Evolutionary conservation across 1,284 basidiomycete genomes (phyloP).

Genomic region (Taiwanofungus camphoratus): DNA sequence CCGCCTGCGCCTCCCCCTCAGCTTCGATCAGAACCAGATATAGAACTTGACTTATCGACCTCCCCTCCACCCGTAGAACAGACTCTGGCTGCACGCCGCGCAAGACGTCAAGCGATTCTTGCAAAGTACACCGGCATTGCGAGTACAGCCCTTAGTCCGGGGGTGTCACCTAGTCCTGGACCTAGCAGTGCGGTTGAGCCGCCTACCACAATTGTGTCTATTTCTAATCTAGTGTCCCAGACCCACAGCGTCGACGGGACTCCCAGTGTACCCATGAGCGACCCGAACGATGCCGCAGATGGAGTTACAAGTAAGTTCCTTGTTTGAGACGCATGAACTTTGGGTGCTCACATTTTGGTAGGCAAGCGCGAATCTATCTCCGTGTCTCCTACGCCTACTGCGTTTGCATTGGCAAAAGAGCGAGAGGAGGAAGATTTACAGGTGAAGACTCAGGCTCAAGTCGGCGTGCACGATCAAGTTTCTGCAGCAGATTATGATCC

Average conservation of each 20-base stretch:
- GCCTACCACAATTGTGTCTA: conserved; percentile 48
- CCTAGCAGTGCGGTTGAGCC: conserved; percentile 69
- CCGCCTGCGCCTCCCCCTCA: conserved; percentile 9
- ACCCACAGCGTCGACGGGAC: conserved; percentile 40
- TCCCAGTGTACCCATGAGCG: conserved; percentile 24
- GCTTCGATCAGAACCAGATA: conserved; percentile 35
- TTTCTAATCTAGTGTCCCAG: conserved; percentile 60
- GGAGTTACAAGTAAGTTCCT: conserved; percentile 1
- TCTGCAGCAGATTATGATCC: conserved; percentile 94
- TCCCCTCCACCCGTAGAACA: conserved; percentile 65
- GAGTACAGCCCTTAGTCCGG: conserved; percentile 28
- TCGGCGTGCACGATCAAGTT: conserved; percentile 60
- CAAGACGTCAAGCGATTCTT: conserved; percentile 78
- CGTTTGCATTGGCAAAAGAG: conserved; percentile 59
- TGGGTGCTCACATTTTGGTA: conserved; percentile 13
- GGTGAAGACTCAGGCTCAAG: conserved; percentile 36
- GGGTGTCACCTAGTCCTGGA: conserved; percentile 49
- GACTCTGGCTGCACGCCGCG: conserved; percentile 71
- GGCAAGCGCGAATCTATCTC: conserved; percentile 49
- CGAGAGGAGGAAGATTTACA: conserved; percentile 43
- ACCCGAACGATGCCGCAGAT: conserved; percentile 12
- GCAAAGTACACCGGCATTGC: conserved; percentile 67
- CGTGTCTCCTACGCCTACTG: conserved; percentile 46
- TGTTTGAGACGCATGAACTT: neutral
- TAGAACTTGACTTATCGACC: conserved; percentile 53